phyloP scores from a whole-genome alignment of 306 rosid species.

The Adenanthera pavonina region DNA sequence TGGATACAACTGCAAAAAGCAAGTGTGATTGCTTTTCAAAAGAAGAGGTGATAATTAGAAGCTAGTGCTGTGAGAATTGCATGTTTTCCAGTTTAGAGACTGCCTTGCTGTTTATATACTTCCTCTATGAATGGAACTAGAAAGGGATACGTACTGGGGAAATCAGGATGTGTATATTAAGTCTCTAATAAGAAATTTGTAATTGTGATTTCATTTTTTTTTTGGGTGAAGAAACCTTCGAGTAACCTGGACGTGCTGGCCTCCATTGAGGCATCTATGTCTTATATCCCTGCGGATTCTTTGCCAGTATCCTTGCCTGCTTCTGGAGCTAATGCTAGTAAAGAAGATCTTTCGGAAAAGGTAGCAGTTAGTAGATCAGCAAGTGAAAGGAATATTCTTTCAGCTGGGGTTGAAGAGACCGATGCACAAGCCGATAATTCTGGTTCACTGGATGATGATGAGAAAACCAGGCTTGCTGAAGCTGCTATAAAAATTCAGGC shows the following conservation, averaged over 20 bases:
- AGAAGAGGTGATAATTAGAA: background rate
- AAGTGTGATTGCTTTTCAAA: background rate
- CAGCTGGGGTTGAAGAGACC: slow-evolving; percentile 39
- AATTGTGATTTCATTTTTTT: slow-evolving; percentile 38
- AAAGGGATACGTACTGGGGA: background rate
- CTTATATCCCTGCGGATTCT: slow-evolving; percentile 50
- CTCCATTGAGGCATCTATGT: slow-evolving; percentile 49
- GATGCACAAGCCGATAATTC: slow-evolving; percentile 35
- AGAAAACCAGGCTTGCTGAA: slow-evolving; percentile 48
- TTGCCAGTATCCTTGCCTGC: slow-evolving; percentile 54
- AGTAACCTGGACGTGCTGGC: slow-evolving; percentile 51
- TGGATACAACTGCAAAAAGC: background rate
- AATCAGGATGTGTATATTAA: background rate
- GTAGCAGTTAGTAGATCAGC: slow-evolving; percentile 44
- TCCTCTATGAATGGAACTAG: background rate
- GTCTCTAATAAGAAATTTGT: slow-evolving; percentile 16
- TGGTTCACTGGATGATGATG: slow-evolving; percentile 49
- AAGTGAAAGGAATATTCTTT: slow-evolving; percentile 36
- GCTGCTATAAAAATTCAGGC: slow-evolving; percentile 71
- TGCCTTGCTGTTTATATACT: background rate
- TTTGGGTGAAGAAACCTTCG: slow-evolving; percentile 47
- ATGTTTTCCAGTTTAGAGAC: background rate
- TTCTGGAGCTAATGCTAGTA: slow-evolving; percentile 44
- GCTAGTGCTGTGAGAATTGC: background rate
- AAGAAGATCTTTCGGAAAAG: slow-evolving; percentile 48